phyloP scores from a whole-genome alignment of 129 eudicot species.

The Apium graveolens region DNA sequence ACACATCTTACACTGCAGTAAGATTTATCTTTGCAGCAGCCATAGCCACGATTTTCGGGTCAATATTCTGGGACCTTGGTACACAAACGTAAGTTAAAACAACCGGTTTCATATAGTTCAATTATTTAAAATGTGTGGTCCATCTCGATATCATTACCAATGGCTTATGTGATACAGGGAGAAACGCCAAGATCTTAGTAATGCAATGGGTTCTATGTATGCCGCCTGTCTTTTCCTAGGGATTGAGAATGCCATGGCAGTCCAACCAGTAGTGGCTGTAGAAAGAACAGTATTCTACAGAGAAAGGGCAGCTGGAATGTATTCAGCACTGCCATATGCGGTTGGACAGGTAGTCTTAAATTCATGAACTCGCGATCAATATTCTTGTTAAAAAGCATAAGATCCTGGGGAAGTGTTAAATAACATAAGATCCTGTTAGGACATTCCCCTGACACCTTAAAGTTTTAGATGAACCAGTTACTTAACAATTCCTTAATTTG shows the following conservation, averaged over 20 bases:
- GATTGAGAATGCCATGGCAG: slow-evolving; percentile 22
- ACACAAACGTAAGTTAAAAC: neutral
- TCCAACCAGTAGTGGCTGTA: slow-evolving; percentile 27
- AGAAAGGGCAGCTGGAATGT: slow-evolving; percentile 32
- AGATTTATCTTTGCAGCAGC: slow-evolving; percentile 4
- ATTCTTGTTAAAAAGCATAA: too few relatives aligned
- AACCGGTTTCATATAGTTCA: neutral
- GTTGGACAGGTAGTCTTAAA: slow-evolving; percentile 18
- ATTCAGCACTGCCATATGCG: slow-evolving; percentile 26
- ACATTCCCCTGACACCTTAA: too few relatives aligned
- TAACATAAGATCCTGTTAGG: too few relatives aligned
- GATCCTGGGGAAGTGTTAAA: too few relatives aligned
- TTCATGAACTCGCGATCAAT: neutral
- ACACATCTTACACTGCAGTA: slow-evolving; percentile 12
- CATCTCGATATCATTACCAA: neutral
- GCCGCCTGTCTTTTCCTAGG: slow-evolving; percentile 23
- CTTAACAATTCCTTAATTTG: neutral
- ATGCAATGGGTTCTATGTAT: slow-evolving; percentile 36
- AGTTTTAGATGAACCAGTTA: too few relatives aligned
- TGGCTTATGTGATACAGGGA: neutral
- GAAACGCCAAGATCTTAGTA: slow-evolving; percentile 11
- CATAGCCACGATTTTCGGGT: neutral
- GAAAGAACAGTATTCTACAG: slow-evolving; percentile 30
- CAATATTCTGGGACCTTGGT: slow-evolving; percentile 10
- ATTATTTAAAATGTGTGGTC: neutral